phyloP scores from a whole-genome alignment of 2,329 filamentous ascomycete genomes.

The Fulvia fulva region DNA sequence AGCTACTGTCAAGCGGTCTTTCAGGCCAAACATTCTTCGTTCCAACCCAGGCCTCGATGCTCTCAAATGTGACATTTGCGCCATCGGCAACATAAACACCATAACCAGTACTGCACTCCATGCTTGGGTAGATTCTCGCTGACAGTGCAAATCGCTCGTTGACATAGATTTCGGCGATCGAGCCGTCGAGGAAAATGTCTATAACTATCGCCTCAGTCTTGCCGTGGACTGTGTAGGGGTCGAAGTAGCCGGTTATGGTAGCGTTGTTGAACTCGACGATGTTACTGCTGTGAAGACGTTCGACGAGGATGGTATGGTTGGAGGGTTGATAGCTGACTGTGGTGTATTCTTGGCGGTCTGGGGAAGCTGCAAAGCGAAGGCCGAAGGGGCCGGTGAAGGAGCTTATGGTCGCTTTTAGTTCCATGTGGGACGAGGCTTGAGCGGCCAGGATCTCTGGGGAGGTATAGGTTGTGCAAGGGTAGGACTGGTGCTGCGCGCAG shows the following conservation, averaged over 20 bases:
- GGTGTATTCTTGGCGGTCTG: conserved; percentile 43
- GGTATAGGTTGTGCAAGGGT: conserved; percentile 26
- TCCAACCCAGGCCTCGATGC: conserved; percentile 39
- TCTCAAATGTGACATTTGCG: conserved; percentile 33
- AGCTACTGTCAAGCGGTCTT: conserved; percentile 40
- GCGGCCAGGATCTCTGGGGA: conserved; percentile 27
- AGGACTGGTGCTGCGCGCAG: conserved; percentile 26
- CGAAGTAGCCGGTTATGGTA: conserved; percentile 45
- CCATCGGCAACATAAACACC: conserved; percentile 41
- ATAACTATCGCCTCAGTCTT: conserved; percentile 39
- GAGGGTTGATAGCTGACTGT: conserved; percentile 43
- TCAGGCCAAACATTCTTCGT: conserved; percentile 40
- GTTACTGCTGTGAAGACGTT: conserved; percentile 41
- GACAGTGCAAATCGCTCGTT: conserved; percentile 42
- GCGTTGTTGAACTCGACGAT: conserved; percentile 42
- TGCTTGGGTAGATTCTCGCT: conserved; percentile 45
- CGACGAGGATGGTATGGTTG: conserved; percentile 46
- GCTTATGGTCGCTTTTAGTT: conserved; percentile 38
- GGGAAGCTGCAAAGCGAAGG: conserved; percentile 42
- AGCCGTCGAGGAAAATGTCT: conserved; percentile 47
- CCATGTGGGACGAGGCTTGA: conserved; percentile 37
- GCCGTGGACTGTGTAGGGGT: conserved; percentile 40
- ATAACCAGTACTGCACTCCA: conserved; percentile 41
- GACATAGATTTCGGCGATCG: conserved; percentile 45
- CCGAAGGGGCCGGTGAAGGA: conserved; percentile 40